Evolutionary conservation across 139 green algal genomes (phyloP).

Genomic region (Chlamydomonas sp.): DNA sequence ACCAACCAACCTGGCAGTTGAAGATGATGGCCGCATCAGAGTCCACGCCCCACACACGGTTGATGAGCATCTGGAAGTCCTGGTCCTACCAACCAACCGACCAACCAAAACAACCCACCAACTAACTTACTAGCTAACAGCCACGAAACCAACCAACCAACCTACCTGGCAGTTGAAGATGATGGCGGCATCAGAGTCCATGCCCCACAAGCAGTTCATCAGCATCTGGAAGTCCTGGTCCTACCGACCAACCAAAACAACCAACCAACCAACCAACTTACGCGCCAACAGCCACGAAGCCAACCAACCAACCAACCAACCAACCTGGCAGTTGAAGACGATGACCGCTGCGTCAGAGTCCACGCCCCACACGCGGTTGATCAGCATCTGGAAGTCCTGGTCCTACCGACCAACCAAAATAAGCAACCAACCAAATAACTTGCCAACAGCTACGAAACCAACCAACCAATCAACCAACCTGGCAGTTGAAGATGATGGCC

Average conservation of each 20-base stretch:
- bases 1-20: constrained; percentile 93
- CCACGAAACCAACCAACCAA: no score
- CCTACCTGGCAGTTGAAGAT: constrained; percentile 94
- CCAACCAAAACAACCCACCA: no score
- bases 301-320: no score
- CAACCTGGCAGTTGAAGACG: constrained; percentile 95
- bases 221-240: constrained; percentile 54
- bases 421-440: no score
- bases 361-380: constrained; percentile 54
- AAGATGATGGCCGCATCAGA: constrained; percentile 73
- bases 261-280: no score
- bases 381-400: constrained; percentile 51
- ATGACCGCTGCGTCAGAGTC: constrained; percentile 60
- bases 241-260: no score
- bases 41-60: constrained; percentile 52
- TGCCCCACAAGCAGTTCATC: constrained; percentile 56
- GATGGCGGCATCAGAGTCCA: constrained; percentile 50
- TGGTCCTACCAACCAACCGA: no score
- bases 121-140: no score
- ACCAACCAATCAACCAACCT: no score
- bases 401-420: no score
- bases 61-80: constrained; percentile 53
- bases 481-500: constrained; percentile 93
- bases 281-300: no score
- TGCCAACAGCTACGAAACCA: no score